phyloP scores from a whole-genome alignment of 208 protist genomes.

The Leishmania tropica region DNA sequence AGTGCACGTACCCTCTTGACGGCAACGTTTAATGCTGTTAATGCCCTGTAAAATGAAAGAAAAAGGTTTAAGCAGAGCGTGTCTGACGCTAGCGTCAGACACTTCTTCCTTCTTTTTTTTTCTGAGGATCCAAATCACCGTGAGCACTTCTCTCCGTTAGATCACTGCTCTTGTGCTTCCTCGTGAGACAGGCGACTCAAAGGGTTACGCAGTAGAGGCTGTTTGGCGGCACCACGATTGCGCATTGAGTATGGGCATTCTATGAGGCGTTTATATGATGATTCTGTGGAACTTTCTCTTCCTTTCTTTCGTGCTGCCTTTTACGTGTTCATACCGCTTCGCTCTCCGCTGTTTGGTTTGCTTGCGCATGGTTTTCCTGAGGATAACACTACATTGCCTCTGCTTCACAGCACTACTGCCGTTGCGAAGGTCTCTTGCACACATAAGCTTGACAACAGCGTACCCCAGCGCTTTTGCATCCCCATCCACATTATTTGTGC shows the following conservation, averaged over 20 bases:
- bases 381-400: not conserved
- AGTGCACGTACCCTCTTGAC: not conserved
- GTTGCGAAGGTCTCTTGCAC: not conserved
- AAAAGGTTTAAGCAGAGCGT: not conserved
- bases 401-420: not conserved
- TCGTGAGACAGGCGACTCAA: no score
- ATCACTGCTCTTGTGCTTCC: not conserved
- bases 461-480: no score
- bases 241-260: not conserved
- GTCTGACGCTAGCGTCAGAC: not conserved
- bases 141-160: not conserved
- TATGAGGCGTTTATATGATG: not conserved
- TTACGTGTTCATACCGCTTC: not conserved
- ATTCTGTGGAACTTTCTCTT: not conserved
- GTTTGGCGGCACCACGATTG: not conserved
- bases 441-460: not conserved
- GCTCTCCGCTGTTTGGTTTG: constrained; percentile 11
- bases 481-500: not conserved
- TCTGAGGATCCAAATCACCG: not conserved
- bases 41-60: not conserved
- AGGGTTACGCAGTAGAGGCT: not conserved
- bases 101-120: not conserved
- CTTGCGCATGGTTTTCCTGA: constrained; percentile 9
- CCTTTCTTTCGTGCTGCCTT: not conserved
- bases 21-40: constrained; percentile 12